These are phyloP conservation scores for Rhodotorula toruloides DNA, from an alignment of 768 basidiomycete species.

Conservation along the genomic window DNA sequence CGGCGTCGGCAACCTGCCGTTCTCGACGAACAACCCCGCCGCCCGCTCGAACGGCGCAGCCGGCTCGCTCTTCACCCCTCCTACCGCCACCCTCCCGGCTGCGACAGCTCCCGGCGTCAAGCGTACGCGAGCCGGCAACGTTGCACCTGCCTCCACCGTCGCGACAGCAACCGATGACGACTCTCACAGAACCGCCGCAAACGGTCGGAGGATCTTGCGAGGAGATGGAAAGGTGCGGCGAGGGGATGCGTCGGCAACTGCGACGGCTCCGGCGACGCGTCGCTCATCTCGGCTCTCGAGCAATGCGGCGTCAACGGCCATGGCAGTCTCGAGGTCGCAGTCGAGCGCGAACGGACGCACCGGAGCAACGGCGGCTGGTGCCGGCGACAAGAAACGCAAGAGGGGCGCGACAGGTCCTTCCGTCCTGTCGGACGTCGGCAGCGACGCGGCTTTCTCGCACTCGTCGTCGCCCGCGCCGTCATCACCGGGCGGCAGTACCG, in stretches of 20 bases:
- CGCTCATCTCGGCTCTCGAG: constrained; percentile 62
- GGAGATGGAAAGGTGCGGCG: constrained; percentile 7
- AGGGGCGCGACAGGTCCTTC: constrained; percentile 23
- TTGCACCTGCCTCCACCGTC: constrained; percentile 11
- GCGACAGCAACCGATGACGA: neutral
- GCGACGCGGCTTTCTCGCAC: constrained; percentile 13
- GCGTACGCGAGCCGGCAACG: constrained; percentile 25
- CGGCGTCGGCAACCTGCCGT: neutral
- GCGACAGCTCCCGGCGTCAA: constrained; percentile 34
- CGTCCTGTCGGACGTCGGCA: constrained; percentile 26
- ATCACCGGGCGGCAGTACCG: neutral
- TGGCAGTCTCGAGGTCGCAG: constrained; percentile 15
- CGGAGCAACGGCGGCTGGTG: neutral
- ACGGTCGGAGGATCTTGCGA: constrained; percentile 7
- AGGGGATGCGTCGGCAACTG: constrained; percentile 46
- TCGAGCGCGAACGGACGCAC: neutral
- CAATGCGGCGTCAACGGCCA: constrained; percentile 2
- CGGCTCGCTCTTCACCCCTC: constrained; percentile 34
- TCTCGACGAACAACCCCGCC: constrained; percentile 1
- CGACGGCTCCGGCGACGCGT: constrained; percentile 54
- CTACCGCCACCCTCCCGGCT: constrained; percentile 1
- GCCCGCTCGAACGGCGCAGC: neutral
- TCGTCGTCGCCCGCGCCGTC: constrained; percentile 27
- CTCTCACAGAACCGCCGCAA: neutral
- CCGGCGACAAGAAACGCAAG: constrained; percentile 34